phyloP scores from a whole-genome alignment of 805 yeast species.

The Sugiyamaella valdiviana region DNA sequence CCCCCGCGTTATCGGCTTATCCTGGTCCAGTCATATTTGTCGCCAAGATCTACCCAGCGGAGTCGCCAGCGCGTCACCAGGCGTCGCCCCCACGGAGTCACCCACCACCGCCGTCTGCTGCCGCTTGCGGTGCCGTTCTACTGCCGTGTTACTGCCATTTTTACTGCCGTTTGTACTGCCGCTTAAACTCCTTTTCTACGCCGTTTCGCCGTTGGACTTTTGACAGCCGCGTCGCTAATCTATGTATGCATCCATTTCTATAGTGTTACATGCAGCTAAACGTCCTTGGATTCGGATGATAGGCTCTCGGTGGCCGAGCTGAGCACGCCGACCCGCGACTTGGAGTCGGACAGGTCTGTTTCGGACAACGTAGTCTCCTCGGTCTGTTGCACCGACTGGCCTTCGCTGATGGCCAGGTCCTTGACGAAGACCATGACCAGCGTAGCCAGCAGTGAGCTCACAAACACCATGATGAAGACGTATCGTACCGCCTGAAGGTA shows the following conservation, averaged over 20 bases:
- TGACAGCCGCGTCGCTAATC: too few species aligned
- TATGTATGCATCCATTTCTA: not conserved
- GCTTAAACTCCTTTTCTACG: too few species aligned
- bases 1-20: not conserved
- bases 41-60: too few species aligned
- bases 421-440: constrained; percentile 15
- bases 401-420: constrained; percentile 9
- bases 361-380: not conserved
- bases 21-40: too few species aligned
- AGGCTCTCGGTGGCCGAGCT: not conserved
- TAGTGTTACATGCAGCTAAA: not conserved
- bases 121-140: too few species aligned
- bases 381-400: not conserved
- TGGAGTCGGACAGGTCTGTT: not conserved
- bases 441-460: constrained; percentile 12
- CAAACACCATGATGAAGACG: constrained; percentile 14
- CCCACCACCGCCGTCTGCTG: too few species aligned
- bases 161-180: too few species aligned
- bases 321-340: not conserved
- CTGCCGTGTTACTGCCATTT: too few species aligned
- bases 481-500: constrained; percentile 16
- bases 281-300: not conserved
- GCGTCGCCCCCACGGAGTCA: too few species aligned
- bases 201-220: too few species aligned
- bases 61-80: too few species aligned